Base-by-base conservation (phyloP, 106 monocot genomes). In the Triglochin maritima region DNA sequence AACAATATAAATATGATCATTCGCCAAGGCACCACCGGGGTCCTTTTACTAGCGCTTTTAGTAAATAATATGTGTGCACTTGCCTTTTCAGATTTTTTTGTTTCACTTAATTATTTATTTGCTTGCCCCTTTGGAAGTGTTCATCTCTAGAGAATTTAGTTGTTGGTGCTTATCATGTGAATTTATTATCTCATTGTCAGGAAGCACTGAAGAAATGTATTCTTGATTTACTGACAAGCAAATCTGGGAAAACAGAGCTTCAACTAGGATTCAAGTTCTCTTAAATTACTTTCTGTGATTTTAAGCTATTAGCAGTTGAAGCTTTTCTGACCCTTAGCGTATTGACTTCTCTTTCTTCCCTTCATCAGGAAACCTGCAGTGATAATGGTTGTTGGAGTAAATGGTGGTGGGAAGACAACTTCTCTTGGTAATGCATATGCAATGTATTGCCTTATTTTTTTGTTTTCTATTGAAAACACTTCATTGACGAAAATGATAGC, bases 361-460 rank as follows among this genome's bases (percentile, higher is more conserved):
- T 17, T 57, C 75, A 7, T 41, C 82, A 94, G 94, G 74, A 95
- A 95, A 61, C 94, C 94, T 17, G 94, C 94, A 16, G 94, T 95
- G 29, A 77, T 95, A 65, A 90, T 95, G 90, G 72, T 95, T 62
- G 94, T 87, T 75, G 94, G 94, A 58, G 94, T 95, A 16, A 95
- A 95, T 85, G 94, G 94, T 14, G 94, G 94, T 49, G 94, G 94
- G 61, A 95, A 95, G 64, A 95, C 94, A 29, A 95, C 94, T 1
- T 95, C 94, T 56, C 78, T 95, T 71, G 94, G 94, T 95, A 85
- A 56, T 50, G 43, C 66, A 42, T 29, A 51, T 66, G 17, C 6
- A 47, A 6, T 47, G 17, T 47, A 10, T 0, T 29, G n/a, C 14
- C 45, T 64, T 11, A 4, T 13, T 45, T 16, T 64, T 48, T 5